Conservation (phyloP, 78 protist genomes). For the Protostelium mycophagum region DNA sequence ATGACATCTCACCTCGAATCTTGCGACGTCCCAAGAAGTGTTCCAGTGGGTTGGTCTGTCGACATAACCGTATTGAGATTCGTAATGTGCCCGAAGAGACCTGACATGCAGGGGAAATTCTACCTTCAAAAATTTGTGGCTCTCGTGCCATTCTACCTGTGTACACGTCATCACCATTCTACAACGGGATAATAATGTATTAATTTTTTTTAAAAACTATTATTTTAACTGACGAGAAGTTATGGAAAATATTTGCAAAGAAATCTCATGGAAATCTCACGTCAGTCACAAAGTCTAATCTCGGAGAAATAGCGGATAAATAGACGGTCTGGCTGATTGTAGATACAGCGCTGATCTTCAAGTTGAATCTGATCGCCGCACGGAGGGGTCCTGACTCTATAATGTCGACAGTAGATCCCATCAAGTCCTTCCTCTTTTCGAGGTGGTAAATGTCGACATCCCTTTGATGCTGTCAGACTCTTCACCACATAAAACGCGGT, state of each 20-base stretch:
- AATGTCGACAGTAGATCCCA: neutral
- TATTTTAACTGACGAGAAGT: too few relatives aligned
- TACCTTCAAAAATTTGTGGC: conserved; percentile 54
- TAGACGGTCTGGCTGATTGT: neutral
- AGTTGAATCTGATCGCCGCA: neutral
- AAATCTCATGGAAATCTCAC: neutral
- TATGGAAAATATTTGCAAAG: too few relatives aligned
- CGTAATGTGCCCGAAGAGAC: conserved; percentile 50
- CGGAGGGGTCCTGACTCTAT: conserved; percentile 11
- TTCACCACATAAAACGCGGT: too few relatives aligned
- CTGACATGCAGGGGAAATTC: conserved; percentile 71
- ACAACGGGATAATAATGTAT: too few relatives aligned
- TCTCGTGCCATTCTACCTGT: conserved; percentile 66
- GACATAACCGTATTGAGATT: conserved; percentile 75
- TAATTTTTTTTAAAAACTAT: too few relatives aligned
- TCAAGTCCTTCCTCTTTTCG: conserved; percentile 8
- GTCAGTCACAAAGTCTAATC: neutral
- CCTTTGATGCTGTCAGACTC: conserved; percentile 17
- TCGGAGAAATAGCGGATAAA: neutral
- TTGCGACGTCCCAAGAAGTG: conserved; percentile 80
- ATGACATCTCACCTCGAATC: conserved; percentile 30
- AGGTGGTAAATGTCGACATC: conserved; percentile 39
- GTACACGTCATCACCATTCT: neutral
- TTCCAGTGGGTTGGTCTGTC: conserved; percentile 78
- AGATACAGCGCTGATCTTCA: neutral